Percentiles rank a stretch among this genome's conserved stretches.
phyloP scores from a whole-genome alignment of 148 eudicot species.

The Silene uniflora region DNA sequence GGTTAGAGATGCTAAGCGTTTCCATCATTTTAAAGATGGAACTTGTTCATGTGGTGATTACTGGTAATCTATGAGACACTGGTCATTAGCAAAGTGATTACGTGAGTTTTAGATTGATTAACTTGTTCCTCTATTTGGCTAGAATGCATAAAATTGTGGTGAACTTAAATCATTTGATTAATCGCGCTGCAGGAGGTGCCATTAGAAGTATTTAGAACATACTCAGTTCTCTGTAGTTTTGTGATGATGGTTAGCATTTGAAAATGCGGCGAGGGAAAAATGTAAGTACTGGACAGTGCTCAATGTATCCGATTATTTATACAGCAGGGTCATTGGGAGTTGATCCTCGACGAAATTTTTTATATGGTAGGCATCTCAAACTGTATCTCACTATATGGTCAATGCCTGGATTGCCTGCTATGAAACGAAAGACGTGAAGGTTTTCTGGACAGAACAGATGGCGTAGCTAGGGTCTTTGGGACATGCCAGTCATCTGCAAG shows the following conservation, averaged over 20 bases:
- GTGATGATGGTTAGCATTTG: too few species aligned
- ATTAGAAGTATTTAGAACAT: too few species aligned
- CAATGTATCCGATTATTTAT: too few species aligned
- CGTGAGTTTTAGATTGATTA: background rate
- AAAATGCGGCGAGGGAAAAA: too few species aligned
- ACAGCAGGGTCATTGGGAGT: background rate
- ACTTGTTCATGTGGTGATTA: conserved; percentile 66
- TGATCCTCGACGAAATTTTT: background rate
- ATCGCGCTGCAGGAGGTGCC: too few species aligned
- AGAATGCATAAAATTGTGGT: too few species aligned
- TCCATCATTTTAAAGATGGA: conserved; percentile 63
- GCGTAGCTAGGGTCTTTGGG: too few species aligned
- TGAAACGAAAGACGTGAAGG: background rate
- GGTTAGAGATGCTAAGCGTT: conserved; percentile 69
- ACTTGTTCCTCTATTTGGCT: background rate
- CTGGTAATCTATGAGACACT: conserved; percentile 34
- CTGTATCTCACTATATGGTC: background rate
- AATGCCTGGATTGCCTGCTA: background rate
- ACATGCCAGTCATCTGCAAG: too few species aligned
- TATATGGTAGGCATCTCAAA: background rate
- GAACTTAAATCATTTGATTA: too few species aligned
- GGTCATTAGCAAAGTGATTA: background rate
- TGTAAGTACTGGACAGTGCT: too few species aligned
- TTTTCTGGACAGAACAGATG: too few species aligned
- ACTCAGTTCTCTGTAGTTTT: too few species aligned